Conservation (phyloP, 768 basidiomycete species). For the Tricholoma furcatifolium region DNA sequence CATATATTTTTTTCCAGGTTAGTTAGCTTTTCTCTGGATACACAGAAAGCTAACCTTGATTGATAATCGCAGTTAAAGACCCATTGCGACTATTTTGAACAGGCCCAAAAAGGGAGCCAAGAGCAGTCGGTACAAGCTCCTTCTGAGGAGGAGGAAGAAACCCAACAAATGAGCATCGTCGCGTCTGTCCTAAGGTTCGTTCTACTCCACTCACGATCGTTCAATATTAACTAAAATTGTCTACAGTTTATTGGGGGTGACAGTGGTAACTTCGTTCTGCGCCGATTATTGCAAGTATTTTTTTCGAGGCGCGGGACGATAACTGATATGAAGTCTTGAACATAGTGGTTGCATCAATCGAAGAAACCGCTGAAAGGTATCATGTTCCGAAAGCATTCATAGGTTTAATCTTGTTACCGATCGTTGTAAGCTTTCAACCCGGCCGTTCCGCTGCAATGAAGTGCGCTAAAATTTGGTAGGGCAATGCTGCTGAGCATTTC, state of each 20-base stretch:
- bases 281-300: conserved; percentile 74
- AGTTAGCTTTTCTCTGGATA: conserved; percentile 10
- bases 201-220: neutral
- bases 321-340: conserved; percentile 22
- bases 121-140: no score
- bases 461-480: conserved; percentile 31
- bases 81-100: conserved; percentile 63
- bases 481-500: conserved; percentile 85
- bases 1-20: conserved; percentile 77
- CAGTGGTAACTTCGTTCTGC: conserved; percentile 82
- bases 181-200: conserved; percentile 59
- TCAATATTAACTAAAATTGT: neutral
- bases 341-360: conserved; percentile 86
- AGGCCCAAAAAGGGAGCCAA: neutral
- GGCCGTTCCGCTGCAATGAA: neutral
- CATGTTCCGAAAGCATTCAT: conserved; percentile 83
- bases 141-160: conserved; percentile 24
- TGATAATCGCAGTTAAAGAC: conserved; percentile 56
- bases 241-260: conserved; percentile 64
- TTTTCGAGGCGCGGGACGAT: conserved; percentile 8
- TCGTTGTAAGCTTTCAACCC: conserved; percentile 61
- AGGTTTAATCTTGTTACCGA: conserved; percentile 82
- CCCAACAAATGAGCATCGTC: conserved; percentile 63
- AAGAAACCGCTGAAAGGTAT: conserved; percentile 83
- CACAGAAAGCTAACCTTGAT: neutral